Conservation (phyloP, 2,329 filamentous ascomycete genomes). For the Colletotrichum tabaci region DNA sequence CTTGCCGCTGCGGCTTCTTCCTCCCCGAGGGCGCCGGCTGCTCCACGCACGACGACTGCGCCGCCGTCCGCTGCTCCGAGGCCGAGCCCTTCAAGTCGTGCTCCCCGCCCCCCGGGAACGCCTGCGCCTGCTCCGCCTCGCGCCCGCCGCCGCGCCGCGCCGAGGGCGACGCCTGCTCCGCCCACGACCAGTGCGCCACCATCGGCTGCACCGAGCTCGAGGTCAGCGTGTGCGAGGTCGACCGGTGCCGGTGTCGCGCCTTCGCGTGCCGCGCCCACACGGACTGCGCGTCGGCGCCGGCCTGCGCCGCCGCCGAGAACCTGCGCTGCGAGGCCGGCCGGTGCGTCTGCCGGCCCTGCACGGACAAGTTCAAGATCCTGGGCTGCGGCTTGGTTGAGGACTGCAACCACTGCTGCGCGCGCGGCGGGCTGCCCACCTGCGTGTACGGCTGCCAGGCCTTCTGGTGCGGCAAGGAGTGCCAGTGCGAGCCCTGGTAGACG, state of each 20-base stretch:
- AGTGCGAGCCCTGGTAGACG: conserved; percentile 15
- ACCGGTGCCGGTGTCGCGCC: conserved; percentile 2
- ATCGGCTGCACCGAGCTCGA: conserved; percentile 4
- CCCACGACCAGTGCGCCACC: conserved; percentile 11
- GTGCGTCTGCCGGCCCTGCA: neutral
- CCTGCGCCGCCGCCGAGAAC: neutral
- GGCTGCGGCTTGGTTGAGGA: neutral
- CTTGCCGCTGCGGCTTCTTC: conserved; percentile 15
- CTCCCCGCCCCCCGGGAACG: neutral
- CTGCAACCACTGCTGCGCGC: conserved; percentile 18
- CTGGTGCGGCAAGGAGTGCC: conserved; percentile 6
- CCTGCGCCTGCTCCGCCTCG: conserved; percentile 5
- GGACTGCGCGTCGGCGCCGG: neutral
- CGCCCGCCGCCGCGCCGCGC: conserved; percentile 4
- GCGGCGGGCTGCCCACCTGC: conserved; percentile 2
- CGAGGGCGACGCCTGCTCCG: conserved; percentile 6
- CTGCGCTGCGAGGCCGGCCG: neutral
- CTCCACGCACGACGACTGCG: conserved; percentile 10
- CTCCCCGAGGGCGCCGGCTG: conserved; percentile 13
- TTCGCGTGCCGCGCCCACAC: neutral
- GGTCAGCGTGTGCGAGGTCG: neutral
- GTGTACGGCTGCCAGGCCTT: neutral
- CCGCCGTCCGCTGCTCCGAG: conserved; percentile 12
- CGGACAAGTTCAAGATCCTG: neutral
- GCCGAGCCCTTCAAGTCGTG: conserved; percentile 24